Base-by-base conservation (phyloP, 352 stramenopile genomes). In the Thraustotheca clavata region DNA sequence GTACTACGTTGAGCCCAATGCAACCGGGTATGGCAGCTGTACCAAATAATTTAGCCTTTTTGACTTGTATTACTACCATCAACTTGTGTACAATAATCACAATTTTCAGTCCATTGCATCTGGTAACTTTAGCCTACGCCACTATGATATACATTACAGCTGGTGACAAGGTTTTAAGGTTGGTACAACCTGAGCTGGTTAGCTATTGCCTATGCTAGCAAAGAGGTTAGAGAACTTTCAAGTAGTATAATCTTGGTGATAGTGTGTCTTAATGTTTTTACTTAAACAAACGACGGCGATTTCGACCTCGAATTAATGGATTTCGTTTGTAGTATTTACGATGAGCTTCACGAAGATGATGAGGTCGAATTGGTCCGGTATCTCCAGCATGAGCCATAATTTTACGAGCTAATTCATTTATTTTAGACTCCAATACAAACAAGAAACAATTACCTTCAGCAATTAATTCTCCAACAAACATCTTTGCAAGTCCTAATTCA, bases 291-390 rank as follows among this genome's bases (percentile, higher is more conserved):
- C 62, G 62, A 4, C 62, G 62, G 3, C 47, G 47, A 7, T 62
- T 65, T 16, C 62, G 47, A 9, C 62, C 50, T 29, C 84, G 72
- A 0, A 79, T 76, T 2, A 90, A 67, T 6, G 82, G 80, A 11
- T 79, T 80, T 31, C 80, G 78, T 49, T 86, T 86, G 72, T 94
- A 94, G 67, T 91, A 94, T 68, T 89, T 88, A 35, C 82, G 79
- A 47, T 90, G 77, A 4, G 82, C 84, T 66, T 94, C 82, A 38
- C 82, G 77, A 20, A 94, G 60, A 50, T 94, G 81, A 16, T 73
- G 81, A n/a, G 79, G 82, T 32, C 69, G 76, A 35, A 94, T 91
- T 1, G 84, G 80, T 1, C 84, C 84, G 0, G 73, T 86, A 67
- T 94, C 80, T 24, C 82, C 82, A 43, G 80, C 83, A 47, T 77